phyloP scores from a whole-genome alignment of 106 monocot species.

The Hemerocallis citrina region DNA sequence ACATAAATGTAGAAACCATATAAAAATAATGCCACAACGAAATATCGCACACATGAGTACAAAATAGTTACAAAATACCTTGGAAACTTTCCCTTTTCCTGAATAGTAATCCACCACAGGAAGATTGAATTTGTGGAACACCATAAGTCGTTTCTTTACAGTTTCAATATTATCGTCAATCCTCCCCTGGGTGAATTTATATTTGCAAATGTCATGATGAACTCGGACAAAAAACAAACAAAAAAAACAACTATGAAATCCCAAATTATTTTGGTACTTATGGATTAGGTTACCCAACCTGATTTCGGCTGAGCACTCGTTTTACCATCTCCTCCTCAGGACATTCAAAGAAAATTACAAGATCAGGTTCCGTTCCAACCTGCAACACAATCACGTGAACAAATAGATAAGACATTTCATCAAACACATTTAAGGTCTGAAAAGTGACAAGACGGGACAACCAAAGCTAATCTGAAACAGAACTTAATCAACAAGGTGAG shows the following conservation, averaged over 20 bases:
- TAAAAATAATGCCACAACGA: neutral
- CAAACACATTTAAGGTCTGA: neutral
- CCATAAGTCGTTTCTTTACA: conserved; percentile 76
- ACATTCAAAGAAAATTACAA: conserved; percentile 87
- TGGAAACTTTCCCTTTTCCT: conserved; percentile 67
- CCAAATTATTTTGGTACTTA: neutral
- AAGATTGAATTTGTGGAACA: conserved; percentile 63
- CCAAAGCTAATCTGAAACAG: neutral
- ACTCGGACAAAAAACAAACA: neutral
- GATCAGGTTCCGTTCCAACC: conserved; percentile 73
- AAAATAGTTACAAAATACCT: conserved; percentile 38
- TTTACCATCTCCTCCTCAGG: conserved; percentile 94
- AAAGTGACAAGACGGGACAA: neutral
- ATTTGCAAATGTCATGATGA: neutral
- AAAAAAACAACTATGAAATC: neutral
- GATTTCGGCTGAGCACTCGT: conserved; percentile 79
- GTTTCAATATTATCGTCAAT: conserved; percentile 95
- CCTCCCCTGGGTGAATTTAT: conserved; percentile 61
- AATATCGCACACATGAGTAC: neutral
- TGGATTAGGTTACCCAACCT: conserved; percentile 27
- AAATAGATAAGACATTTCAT: neutral
- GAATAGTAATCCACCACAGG: conserved; percentile 81
- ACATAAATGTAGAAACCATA: neutral
- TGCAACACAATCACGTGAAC: conserved; percentile 39
- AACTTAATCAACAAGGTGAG: neutral